phyloP scores from a whole-genome alignment of 305 asterid genomes.

The Solanum chacoense region DNA sequence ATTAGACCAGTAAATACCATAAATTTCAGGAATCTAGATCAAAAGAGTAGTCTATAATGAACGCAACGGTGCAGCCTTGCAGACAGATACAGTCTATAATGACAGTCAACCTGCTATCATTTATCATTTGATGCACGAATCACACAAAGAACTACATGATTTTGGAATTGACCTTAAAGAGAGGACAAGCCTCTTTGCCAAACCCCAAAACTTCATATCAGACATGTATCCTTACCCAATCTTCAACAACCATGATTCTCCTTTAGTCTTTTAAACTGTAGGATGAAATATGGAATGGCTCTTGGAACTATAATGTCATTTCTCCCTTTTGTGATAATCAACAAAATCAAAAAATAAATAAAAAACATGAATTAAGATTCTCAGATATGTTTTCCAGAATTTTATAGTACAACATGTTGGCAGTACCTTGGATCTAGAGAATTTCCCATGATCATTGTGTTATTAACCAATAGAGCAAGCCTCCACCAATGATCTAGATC shows the following conservation, averaged over 20 bases:
- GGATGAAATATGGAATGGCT: neutral
- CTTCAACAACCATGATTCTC: neutral
- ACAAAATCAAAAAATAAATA: neutral
- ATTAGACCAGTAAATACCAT: neutral
- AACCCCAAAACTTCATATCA: neutral
- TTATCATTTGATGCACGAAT: neutral
- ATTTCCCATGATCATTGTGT: slow-evolving; percentile 57
- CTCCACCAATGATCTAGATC: slow-evolving; percentile 36
- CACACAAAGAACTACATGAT: neutral
- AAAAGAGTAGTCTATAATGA: neutral
- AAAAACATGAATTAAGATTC: neutral
- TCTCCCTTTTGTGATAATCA: neutral
- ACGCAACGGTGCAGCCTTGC: neutral
- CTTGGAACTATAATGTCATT: neutral
- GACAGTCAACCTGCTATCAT: too few species aligned
- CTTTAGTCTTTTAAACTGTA: slow-evolving; percentile 6
- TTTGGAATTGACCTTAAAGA: neutral
- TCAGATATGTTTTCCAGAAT: neutral
- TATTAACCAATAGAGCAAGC: slow-evolving; percentile 71
- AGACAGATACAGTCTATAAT: neutral
- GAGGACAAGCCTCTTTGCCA: neutral
- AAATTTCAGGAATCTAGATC: neutral
- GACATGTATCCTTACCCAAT: neutral
- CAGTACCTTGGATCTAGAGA: slow-evolving; percentile 55
- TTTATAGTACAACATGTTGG: neutral